These are phyloP conservation scores for Mycena sanguinolenta DNA, from an alignment of 768 basidiomycete genomes.

Conservation along the genomic window DNA sequence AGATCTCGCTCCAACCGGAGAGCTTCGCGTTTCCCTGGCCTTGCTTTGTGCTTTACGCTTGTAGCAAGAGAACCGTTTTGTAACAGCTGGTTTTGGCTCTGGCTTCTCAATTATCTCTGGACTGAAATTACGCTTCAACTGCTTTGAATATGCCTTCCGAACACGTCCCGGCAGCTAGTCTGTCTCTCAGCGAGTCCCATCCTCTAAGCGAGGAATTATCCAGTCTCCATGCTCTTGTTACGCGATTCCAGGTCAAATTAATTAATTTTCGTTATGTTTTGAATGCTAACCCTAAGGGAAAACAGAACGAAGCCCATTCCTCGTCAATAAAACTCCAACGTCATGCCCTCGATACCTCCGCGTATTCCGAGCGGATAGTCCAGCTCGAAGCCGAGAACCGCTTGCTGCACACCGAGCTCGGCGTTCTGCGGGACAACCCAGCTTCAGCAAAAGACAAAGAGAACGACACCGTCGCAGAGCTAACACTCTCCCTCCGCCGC, in stretches of 20 bases:
- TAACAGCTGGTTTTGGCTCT: too few species aligned
- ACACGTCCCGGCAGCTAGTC: too few species aligned
- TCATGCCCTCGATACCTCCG: slow-evolving; percentile 56
- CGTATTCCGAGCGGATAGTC: slow-evolving; percentile 49
- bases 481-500: slow-evolving; percentile 77
- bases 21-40: too few species aligned
- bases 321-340: slow-evolving; percentile 64
- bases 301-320: slow-evolving; percentile 62
- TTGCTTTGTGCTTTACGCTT: too few species aligned
- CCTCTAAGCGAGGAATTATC: slow-evolving; percentile 30
- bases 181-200: slow-evolving; percentile 23
- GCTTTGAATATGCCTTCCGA: too few species aligned
- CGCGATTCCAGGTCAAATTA: slow-evolving; percentile 15
- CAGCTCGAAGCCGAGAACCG: slow-evolving; percentile 60
- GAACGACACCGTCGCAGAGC: slow-evolving; percentile 45
- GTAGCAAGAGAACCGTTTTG: too few species aligned
- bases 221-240: slow-evolving; percentile 6
- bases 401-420: slow-evolving; percentile 55
- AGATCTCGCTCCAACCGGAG: too few species aligned
- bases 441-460: slow-evolving; percentile 33
- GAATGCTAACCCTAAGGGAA: background rate
- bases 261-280: background rate
- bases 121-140: too few species aligned
- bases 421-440: slow-evolving; percentile 54
- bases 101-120: too few species aligned